A percentile compares a stretch with the other conserved stretches of the same genome.
phyloP scores from a whole-genome alignment of 208 protist genomes.

The Naegleria fowleri region DNA sequence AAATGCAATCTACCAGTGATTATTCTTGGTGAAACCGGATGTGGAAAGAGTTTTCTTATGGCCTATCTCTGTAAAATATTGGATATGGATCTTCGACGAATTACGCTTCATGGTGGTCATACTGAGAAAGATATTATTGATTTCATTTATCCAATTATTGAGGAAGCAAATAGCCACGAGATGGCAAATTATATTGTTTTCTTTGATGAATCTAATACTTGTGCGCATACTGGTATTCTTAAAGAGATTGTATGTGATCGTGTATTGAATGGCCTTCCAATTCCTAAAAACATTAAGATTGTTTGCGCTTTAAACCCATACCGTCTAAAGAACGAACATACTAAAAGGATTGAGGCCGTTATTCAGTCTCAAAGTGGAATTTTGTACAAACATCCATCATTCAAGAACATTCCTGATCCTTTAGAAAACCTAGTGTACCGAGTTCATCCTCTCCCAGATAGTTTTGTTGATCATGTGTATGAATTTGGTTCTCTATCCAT shows the following conservation, averaged over 20 bases:
- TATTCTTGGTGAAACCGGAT: conserved; percentile 58
- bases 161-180: not conserved
- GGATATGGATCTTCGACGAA: conserved; percentile 25
- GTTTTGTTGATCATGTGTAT: conserved; percentile 51
- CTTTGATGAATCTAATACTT: conserved; percentile 66
- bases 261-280: conserved; percentile 6
- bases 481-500: conserved; percentile 55
- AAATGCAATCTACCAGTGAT: conserved; percentile 48
- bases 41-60: conserved; percentile 59
- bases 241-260: conserved; percentile 52
- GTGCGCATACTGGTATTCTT: conserved; percentile 46
- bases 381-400: not conserved
- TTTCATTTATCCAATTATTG: conserved; percentile 25
- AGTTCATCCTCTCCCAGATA: conserved; percentile 57
- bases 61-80: conserved; percentile 30
- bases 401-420: not conserved
- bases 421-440: conserved; percentile 54
- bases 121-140: conserved; percentile 33
- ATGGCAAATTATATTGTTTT: conserved; percentile 43
- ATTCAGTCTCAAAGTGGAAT: not conserved
- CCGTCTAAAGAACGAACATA: not conserved
- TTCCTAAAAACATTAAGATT: conserved; percentile 33
- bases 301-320: conserved; percentile 64
- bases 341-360: not conserved
- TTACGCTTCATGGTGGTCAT: conserved; percentile 51